A percentile compares a stretch with the other conserved stretches of the same genome.
phyloP scores from a whole-genome alignment of 2,329 filamentous ascomycete genomes.

The Clonostachys rhizophaga region DNA sequence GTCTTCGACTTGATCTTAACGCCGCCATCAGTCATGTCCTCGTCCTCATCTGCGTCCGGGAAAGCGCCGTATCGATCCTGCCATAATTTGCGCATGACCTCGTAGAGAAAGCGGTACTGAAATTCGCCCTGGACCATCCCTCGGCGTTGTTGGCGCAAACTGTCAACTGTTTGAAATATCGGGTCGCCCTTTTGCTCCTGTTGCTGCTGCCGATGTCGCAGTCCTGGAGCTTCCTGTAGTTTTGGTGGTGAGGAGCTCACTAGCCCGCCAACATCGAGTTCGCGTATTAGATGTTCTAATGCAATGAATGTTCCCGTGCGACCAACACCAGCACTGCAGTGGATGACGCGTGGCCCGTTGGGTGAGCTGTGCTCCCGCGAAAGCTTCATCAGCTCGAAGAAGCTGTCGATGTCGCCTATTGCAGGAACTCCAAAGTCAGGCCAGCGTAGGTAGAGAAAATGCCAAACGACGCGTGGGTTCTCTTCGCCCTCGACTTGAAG shows the following conservation, averaged over 20 bases:
- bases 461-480: slow-evolving; percentile 63
- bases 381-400: slow-evolving; percentile 65
- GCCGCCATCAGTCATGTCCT: slow-evolving; percentile 2
- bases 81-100: slow-evolving; percentile 74
- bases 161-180: slow-evolving; percentile 74
- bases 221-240: background rate
- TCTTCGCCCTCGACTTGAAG: slow-evolving; percentile 44
- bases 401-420: slow-evolving; percentile 59
- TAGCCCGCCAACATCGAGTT: slow-evolving; percentile 72
- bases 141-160: slow-evolving; percentile 79
- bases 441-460: slow-evolving; percentile 84
- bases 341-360: slow-evolving; percentile 67
- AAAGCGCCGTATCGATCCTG: slow-evolving; percentile 50
- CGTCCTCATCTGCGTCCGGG: slow-evolving; percentile 5
- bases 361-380: slow-evolving; percentile 54
- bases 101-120: slow-evolving; percentile 86
- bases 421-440: slow-evolving; percentile 84
- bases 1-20: background rate
- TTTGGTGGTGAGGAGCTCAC: slow-evolving; percentile 20
- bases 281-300: slow-evolving; percentile 83
- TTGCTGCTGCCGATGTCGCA: no score
- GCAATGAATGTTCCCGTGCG: slow-evolving; percentile 94
- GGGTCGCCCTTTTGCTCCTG: slow-evolving; percentile 44
- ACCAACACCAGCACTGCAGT: slow-evolving; percentile 90
- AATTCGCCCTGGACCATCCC: slow-evolving; percentile 91